Evolutionary conservation across 2,329 filamentous ascomycete species (phyloP).

Genomic region (Chaetomium strumarium): DNA sequence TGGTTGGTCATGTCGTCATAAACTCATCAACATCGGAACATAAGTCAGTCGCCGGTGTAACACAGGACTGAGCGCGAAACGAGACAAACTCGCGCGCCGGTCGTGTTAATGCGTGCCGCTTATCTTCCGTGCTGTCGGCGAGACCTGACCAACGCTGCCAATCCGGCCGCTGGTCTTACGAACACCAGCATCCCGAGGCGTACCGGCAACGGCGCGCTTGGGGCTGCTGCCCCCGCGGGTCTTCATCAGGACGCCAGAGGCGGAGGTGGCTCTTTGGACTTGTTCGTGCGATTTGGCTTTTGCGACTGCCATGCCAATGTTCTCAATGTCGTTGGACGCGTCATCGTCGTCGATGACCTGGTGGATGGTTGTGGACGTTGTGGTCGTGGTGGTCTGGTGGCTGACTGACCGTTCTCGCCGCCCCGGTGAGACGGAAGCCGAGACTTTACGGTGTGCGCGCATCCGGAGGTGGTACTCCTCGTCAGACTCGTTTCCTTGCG

Average conservation of each 20-base stretch:
- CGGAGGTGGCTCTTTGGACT: slow-evolving; percentile 43
- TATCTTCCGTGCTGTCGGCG: slow-evolving; percentile 48
- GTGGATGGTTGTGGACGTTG: slow-evolving; percentile 43
- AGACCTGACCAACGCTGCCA: slow-evolving; percentile 44
- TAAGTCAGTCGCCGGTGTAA: neutral
- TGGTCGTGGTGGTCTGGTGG: slow-evolving; percentile 68
- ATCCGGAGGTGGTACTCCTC: slow-evolving; percentile 77
- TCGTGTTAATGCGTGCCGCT: slow-evolving; percentile 20
- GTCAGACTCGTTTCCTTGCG: slow-evolving; percentile 64
- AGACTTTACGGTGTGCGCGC: slow-evolving; percentile 59
- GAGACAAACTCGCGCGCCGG: neutral
- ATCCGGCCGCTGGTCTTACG: slow-evolving; percentile 62
- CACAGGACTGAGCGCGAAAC: neutral
- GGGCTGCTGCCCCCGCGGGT: slow-evolving; percentile 42
- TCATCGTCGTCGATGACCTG: slow-evolving; percentile 62
- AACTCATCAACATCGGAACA: slow-evolving; percentile 11
- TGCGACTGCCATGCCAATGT: slow-evolving; percentile 49
- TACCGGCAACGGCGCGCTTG: slow-evolving; percentile 28
- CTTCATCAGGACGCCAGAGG: slow-evolving; percentile 55
- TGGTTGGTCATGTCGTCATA: slow-evolving; percentile 13
- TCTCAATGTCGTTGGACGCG: slow-evolving; percentile 65
- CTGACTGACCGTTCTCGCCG: slow-evolving; percentile 56
- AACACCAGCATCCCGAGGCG: slow-evolving; percentile 48
- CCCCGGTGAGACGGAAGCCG: slow-evolving; percentile 56
- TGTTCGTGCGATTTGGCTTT: slow-evolving; percentile 52